Evolutionary conservation across 176 grass and related monocot genomes (phyloP), one percentile per base, ranked within the genome.

Genomic region (Urochloa ruziziensis): DNA sequence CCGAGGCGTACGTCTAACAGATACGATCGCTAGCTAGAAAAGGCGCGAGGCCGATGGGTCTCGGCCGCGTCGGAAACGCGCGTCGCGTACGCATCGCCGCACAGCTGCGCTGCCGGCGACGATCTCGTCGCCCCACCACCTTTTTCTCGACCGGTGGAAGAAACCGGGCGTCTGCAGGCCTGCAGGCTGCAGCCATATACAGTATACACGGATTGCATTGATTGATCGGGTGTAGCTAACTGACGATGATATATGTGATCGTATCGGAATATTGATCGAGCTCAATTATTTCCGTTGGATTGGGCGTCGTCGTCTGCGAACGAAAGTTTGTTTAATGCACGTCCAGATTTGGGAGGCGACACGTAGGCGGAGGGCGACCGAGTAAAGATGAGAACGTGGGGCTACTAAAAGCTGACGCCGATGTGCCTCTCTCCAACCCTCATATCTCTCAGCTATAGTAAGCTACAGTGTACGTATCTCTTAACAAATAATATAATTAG

Each of bases 1-100:
- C 52, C 59, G 81, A 84, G 33, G 25, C 81, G 28, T 80, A 88
- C 86, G 75, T 84, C 21, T 74, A 80, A 88, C 68, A 60, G 75
- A 56, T 24, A 54, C 17, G n/a, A n/a, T n/a, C 48, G 12, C 51
- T 23, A 11, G 23, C 60, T n/a, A n/a, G n/a, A n/a, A n/a, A n/a
- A n/a, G n/a, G n/a, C n/a, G n/a, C n/a, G n/a, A n/a, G n/a, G n/a
- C n/a, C n/a, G n/a, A n/a, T n/a, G n/a, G n/a, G n/a, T n/a, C n/a
- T 78, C 86, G 1, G 56, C 73, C 80, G 77, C 80, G 80, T 46
- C 62, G 43, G 43, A 18, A 12, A 10, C 44, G 43, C 40, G 24
- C 28, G 72, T 48, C 86, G 71, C 66, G 46, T 83, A 56, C 34
- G 62, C 74, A n/a, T 88, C 80, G 60, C 6, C 36, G 54, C 54